A percentile compares a stretch with the other conserved stretches of the same genome.
phyloP scores from a whole-genome alignment of 345 rosid genomes.

The Populus tremula region DNA sequence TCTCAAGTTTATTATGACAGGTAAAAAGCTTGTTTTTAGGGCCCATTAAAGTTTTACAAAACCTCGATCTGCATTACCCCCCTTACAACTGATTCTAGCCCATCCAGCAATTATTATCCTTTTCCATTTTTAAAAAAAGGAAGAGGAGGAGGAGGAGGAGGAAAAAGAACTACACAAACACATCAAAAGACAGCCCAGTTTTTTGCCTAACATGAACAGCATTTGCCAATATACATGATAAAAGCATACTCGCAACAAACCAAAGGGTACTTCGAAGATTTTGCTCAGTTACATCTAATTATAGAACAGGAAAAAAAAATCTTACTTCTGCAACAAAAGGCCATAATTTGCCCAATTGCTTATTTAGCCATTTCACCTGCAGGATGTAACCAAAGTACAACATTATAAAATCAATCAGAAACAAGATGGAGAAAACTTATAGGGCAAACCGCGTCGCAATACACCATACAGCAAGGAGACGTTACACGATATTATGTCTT shows the following conservation, averaged over 20 bases:
- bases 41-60: no score
- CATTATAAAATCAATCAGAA: background rate
- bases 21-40: background rate
- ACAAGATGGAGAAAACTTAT: background rate
- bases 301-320: conserved; percentile 15
- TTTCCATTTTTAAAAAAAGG: background rate
- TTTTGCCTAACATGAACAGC: background rate
- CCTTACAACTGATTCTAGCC: no score
- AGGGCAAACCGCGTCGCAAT: no score
- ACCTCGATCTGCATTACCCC: no score
- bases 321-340: conserved; percentile 94
- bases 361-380: conserved; percentile 99
- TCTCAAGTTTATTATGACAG: conserved; percentile 8
- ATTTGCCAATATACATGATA: background rate
- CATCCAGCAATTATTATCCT: no score
- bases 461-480: background rate
- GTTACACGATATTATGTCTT: no score
- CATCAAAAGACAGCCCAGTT: background rate
- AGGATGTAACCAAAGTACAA: conserved; percentile 17
- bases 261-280: background rate
- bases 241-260: background rate
- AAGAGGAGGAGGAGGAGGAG: background rate
- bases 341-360: conserved; percentile 89
- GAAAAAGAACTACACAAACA: no score
- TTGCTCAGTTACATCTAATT: conserved; percentile 8